These are phyloP conservation scores for Batkoa obscura DNA, from an alignment of 371 early-diverging fungal species.

Conservation along the genomic window DNA sequence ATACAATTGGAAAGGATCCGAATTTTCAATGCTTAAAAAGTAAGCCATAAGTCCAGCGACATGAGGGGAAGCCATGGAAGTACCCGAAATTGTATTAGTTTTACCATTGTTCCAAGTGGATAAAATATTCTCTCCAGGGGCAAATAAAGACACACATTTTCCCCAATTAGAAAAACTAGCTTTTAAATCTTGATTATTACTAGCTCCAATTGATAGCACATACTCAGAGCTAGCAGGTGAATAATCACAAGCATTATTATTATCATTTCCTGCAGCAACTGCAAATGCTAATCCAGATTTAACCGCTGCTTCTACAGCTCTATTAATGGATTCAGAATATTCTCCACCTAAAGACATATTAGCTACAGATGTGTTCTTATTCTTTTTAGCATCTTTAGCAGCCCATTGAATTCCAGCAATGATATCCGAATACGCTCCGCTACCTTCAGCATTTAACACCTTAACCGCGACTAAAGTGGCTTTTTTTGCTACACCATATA, in stretches of 20 bases:
- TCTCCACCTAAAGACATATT: too few species aligned
- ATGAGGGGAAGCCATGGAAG: not conserved
- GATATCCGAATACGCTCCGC: too few species aligned
- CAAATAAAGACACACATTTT: not conserved
- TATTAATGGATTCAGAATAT: too few species aligned
- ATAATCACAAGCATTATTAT: not conserved
- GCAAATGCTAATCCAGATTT: not conserved
- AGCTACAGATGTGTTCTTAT: too few species aligned
- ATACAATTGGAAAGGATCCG: too few species aligned
- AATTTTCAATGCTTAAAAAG: too few species aligned
- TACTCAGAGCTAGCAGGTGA: not conserved
- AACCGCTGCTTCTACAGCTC: too few species aligned
- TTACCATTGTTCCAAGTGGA: not conserved
- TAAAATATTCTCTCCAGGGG: not conserved
- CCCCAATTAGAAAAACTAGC: not conserved
- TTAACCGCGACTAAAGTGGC: too few species aligned
- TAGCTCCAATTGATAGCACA: not conserved
- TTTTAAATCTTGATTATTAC: not conserved
- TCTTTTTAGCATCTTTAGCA: too few species aligned
- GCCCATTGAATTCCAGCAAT: too few species aligned
- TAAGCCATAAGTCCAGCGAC: not conserved
- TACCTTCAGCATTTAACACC: too few species aligned
- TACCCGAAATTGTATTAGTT: not conserved
- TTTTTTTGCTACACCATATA: too few species aligned
- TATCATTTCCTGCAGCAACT: not conserved